Evolutionary conservation across 164 flowering plant species (phyloP).

Genomic region (Magnolia kwangsiensis): DNA sequence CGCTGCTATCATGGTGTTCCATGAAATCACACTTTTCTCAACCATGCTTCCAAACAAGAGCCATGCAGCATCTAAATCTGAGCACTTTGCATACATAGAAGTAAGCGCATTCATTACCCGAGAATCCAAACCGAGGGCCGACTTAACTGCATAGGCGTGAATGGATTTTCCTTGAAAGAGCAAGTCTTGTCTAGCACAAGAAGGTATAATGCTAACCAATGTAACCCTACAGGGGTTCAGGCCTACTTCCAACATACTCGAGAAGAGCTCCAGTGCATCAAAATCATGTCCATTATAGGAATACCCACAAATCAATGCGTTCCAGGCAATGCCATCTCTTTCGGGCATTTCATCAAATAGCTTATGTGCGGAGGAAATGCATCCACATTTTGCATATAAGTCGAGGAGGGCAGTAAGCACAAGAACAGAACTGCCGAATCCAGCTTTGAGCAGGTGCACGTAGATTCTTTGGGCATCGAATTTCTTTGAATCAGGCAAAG

Average conservation of each 20-base stretch:
- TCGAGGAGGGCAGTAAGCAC: constrained; percentile 44
- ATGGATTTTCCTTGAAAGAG: constrained; percentile 36
- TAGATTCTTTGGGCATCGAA: too few relatives aligned
- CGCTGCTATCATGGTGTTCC: constrained; percentile 56
- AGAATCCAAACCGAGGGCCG: constrained; percentile 29
- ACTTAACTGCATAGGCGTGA: constrained; percentile 45
- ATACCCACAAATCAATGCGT: constrained; percentile 47
- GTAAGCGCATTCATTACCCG: constrained; percentile 44
- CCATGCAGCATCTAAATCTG: constrained; percentile 22
- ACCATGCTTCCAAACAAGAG: constrained; percentile 40
- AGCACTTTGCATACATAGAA: constrained; percentile 42
- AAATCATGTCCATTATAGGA: constrained; percentile 27
- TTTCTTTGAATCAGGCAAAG: background rate
- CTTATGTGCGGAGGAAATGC: constrained; percentile 24
- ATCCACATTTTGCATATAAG: constrained; percentile 38
- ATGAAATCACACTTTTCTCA: constrained; percentile 36
- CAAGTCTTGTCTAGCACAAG: constrained; percentile 19
- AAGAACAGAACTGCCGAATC: too few relatives aligned
- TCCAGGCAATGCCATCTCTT: constrained; percentile 50
- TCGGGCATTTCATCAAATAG: constrained; percentile 33
- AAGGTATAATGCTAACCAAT: constrained; percentile 44
- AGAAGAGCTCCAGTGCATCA: constrained; percentile 21
- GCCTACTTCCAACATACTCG: constrained; percentile 41
- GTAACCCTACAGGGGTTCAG: constrained; percentile 41
- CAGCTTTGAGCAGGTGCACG: background rate